These are phyloP conservation scores for Phialophora verrucosa DNA, from an alignment of 2,329 filamentous ascomycete species.

Conservation along the genomic window DNA sequence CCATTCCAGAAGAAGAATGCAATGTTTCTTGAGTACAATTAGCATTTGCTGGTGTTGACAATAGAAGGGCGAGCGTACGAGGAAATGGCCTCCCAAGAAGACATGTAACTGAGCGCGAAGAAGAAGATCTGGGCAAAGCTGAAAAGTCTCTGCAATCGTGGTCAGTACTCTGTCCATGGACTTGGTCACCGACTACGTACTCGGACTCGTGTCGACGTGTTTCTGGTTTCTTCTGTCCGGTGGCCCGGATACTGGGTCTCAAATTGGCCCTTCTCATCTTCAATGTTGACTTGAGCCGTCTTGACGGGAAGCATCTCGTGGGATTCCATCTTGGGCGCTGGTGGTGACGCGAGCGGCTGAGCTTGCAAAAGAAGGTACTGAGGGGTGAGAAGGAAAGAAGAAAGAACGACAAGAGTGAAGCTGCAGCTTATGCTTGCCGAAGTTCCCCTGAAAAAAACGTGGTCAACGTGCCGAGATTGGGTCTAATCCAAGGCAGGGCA, in stretches of 20 bases:
- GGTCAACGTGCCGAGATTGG: slow-evolving; percentile 14
- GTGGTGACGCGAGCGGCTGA: neutral
- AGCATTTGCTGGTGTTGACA: neutral
- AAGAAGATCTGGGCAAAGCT: slow-evolving; percentile 42
- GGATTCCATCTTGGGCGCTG: slow-evolving; percentile 17
- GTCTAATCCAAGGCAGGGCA: slow-evolving; percentile 6
- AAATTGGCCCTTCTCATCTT: slow-evolving; percentile 15
- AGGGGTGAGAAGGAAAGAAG: neutral
- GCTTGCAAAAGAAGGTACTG: neutral
- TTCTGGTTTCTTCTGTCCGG: slow-evolving; percentile 25
- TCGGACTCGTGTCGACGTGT: slow-evolving; percentile 26
- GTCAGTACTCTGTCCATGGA: slow-evolving; percentile 1
- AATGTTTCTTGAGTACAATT: slow-evolving; percentile 29
- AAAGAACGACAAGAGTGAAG: slow-evolving; percentile 11
- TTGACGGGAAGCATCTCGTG: slow-evolving; percentile 26
- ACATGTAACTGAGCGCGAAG: slow-evolving; percentile 42
- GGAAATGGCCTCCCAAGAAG: slow-evolving; percentile 40
- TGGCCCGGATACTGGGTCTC: slow-evolving; percentile 17
- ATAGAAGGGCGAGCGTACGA: slow-evolving; percentile 27
- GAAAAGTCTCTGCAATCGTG: slow-evolving; percentile 37
- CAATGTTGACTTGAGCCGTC: slow-evolving; percentile 18
- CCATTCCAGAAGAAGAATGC: slow-evolving; percentile 43
- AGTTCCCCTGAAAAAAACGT: slow-evolving; percentile 15
- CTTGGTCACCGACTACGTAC: slow-evolving; percentile 9
- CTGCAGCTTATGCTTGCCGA: slow-evolving; percentile 18